phyloP scores from a whole-genome alignment of 1,284 basidiomycete species.

The Lignosus rhinocerotis region DNA sequence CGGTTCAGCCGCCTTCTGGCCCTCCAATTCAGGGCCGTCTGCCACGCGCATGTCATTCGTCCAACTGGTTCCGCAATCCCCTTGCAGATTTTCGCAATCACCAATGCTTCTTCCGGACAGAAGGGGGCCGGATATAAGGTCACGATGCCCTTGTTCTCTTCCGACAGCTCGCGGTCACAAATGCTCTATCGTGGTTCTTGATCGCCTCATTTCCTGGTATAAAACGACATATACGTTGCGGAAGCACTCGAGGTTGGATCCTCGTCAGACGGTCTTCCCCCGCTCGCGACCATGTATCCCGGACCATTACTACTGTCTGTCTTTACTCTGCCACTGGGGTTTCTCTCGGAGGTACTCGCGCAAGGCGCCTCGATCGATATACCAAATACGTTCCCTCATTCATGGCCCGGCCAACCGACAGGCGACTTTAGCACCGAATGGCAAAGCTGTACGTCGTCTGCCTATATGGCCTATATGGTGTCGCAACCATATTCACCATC shows the following conservation, averaged over 20 bases:
- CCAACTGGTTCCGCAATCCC: neutral
- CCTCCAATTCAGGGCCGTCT: neutral
- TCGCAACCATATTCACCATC: neutral
- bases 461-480: neutral
- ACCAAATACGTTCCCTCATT: slow-evolving; percentile 28
- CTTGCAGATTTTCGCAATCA: neutral
- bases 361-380: slow-evolving; percentile 10
- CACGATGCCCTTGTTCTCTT: slow-evolving; percentile 18
- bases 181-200: slow-evolving; percentile 15
- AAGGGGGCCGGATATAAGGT: neutral
- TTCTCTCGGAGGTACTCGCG: slow-evolving; percentile 1
- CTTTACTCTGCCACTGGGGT: slow-evolving; percentile 5
- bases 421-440: slow-evolving; percentile 33
- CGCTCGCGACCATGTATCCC: slow-evolving; percentile 2
- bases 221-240: neutral
- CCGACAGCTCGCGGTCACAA: slow-evolving; percentile 11
- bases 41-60: neutral
- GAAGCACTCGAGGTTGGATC: neutral
- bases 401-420: slow-evolving; percentile 27
- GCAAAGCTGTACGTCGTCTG: slow-evolving; percentile 31
- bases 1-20: neutral
- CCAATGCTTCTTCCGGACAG: neutral
- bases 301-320: slow-evolving; percentile 3
- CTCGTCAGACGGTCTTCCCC: neutral
- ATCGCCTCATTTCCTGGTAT: slow-evolving; percentile 9